These are phyloP conservation scores for Bonia amplexicaulis DNA, from an alignment of 176 grass and related monocot species.

Conservation along the genomic window DNA sequence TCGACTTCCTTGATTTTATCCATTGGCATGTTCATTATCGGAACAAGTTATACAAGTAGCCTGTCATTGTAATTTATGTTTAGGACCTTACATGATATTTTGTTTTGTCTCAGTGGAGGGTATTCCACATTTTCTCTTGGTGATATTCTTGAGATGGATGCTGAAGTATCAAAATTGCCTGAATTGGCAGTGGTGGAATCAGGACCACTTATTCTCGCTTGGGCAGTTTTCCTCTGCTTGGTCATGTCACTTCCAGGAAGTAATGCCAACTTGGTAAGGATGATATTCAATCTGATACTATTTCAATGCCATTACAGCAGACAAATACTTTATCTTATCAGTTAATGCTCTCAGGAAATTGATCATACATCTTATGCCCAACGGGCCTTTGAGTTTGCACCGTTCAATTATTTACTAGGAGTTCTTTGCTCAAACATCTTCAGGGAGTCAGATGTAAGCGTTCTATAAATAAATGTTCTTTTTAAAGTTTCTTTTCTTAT, in stretches of 20 bases:
- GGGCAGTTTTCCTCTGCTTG: conserved; percentile 81
- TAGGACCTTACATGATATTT: conserved; percentile 21
- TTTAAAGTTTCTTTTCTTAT: not conserved
- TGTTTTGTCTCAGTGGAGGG: conserved; percentile 52
- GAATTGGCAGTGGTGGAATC: conserved; percentile 59
- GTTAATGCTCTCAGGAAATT: conserved; percentile 58
- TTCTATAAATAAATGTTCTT: not conserved
- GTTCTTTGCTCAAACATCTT: conserved; percentile 62
- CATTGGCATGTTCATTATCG: not conserved
- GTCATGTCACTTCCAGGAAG: conserved; percentile 68
- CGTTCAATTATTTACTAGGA: conserved; percentile 73
- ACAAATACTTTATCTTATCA: conserved; percentile 16
- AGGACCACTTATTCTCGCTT: conserved; percentile 79
- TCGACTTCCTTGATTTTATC: conserved; percentile 24
- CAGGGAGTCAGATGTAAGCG: conserved; percentile 83
- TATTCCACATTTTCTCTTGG: conserved; percentile 64
- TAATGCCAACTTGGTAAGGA: conserved; percentile 43
- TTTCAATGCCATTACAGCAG: not conserved
- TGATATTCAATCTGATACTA: conserved; percentile 15
- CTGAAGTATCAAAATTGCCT: conserved; percentile 68
- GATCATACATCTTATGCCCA: conserved; percentile 76
- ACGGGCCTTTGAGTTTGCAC: conserved; percentile 57
- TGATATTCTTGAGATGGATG: conserved; percentile 91
- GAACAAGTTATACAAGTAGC: not conserved
- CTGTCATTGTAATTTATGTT: not conserved